Evolutionary conservation across 345 rosid species (phyloP).

Genomic region (Microcos paniculata): DNA sequence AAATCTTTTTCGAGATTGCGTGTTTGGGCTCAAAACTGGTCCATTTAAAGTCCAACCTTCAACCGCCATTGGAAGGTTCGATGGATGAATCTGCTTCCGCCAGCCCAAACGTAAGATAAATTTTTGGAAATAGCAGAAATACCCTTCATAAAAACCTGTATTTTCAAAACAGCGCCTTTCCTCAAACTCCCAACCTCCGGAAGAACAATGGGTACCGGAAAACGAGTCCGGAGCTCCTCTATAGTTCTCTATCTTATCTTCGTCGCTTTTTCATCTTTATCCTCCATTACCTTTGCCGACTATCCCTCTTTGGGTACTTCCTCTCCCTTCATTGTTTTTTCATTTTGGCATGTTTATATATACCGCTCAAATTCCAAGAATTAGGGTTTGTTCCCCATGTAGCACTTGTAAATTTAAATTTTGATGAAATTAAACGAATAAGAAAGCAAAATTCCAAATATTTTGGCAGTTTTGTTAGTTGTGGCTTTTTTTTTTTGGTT

Average conservation of each 20-base stretch:
- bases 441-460: neutral
- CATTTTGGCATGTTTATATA: neutral
- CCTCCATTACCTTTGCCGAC: constrained; percentile 26
- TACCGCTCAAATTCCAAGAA: constrained; percentile 7
- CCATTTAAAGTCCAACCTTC: neutral
- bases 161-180: constrained; percentile 38
- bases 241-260: constrained; percentile 25
- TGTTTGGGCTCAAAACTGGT: neutral
- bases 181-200: constrained; percentile 14
- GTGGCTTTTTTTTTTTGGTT: neutral
- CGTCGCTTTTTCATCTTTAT: constrained; percentile 23
- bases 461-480: constrained; percentile 2
- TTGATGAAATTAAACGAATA: neutral
- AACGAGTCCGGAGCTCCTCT: constrained; percentile 32
- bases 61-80: neutral
- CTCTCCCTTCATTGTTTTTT: neutral
- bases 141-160: constrained; percentile 14
- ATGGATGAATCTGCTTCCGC: neutral
- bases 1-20: neutral
- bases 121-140: constrained; percentile 26
- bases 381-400: constrained; percentile 36
- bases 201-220: constrained; percentile 37
- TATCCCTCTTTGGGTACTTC: constrained; percentile 46
- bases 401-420: neutral
- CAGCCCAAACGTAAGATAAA: constrained; percentile 6